Evolutionary conservation across 2,329 filamentous ascomycete species (phyloP).

Genomic region (Gnomoniopsis sp.): DNA sequence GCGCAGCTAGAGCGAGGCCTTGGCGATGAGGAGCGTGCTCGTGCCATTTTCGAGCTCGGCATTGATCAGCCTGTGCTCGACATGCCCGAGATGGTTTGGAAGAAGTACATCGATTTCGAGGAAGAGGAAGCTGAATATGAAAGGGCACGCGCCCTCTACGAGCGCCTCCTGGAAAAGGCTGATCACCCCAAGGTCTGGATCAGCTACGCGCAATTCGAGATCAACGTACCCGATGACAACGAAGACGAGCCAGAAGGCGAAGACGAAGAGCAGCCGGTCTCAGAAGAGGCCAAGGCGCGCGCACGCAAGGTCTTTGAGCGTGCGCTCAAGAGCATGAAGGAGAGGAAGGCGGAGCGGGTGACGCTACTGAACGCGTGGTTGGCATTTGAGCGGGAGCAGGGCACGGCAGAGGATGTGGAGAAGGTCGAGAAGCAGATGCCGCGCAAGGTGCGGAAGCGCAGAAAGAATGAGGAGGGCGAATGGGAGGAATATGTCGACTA

Average conservation of each 20-base stretch:
- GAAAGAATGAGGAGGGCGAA: constrained; percentile 85
- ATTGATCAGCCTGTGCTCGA: constrained; percentile 80
- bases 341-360: constrained; percentile 91
- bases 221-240: constrained; percentile 79
- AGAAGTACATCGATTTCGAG: constrained; percentile 97
- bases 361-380: constrained; percentile 89
- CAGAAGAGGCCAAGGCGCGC: constrained; percentile 77
- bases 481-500: constrained; percentile 98
- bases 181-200: constrained; percentile 99
- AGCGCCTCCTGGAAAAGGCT: constrained; percentile 89
- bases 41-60: constrained; percentile 90
- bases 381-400: constrained; percentile 85
- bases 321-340: constrained; percentile 82
- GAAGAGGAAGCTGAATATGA: constrained; percentile 93
- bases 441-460: constrained; percentile 83
- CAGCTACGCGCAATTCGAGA: constrained; percentile 96
- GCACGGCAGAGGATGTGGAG: constrained; percentile 69
- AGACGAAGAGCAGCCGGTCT: constrained; percentile 66
- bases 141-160: constrained; percentile 76
- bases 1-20: constrained; percentile 88
- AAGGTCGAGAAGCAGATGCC: constrained; percentile 93
- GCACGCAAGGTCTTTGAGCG: constrained; percentile 82
- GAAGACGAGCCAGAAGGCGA: constrained; percentile 54
- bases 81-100: constrained; percentile 98
- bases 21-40: constrained; percentile 81